Conservation (phyloP, 306 rosid species). For the Purshia tridentata region DNA sequence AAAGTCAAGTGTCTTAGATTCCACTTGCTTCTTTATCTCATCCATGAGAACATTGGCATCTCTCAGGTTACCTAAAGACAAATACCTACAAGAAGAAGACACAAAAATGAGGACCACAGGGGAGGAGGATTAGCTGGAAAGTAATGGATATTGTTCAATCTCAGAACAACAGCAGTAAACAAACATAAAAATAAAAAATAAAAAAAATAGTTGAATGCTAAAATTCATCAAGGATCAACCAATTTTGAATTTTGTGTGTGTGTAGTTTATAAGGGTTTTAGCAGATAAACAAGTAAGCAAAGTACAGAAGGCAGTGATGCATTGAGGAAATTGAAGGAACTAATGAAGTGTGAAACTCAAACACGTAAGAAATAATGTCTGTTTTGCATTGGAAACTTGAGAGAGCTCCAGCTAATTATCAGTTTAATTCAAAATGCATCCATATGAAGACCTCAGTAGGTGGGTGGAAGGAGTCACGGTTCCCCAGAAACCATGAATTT, state of each 20-base stretch:
- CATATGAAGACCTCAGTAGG: background rate
- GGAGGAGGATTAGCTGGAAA: background rate
- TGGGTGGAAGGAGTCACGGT: too few relatives aligned
- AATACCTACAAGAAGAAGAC: conserved; percentile 55
- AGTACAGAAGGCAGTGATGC: too few relatives aligned
- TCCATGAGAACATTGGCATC: conserved; percentile 82
- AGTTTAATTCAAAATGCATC: too few relatives aligned
- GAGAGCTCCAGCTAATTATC: too few relatives aligned
- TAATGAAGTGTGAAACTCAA: too few relatives aligned
- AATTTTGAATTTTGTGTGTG: background rate
- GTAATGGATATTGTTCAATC: background rate
- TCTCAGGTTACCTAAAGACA: conserved; percentile 75
- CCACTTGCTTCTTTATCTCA: conserved; percentile 67
- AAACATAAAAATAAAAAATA: background rate
- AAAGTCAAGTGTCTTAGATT: conserved; percentile 45
- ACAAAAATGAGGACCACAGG: background rate
- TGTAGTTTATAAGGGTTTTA: too few relatives aligned
- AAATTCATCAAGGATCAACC: background rate
- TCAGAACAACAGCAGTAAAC: background rate
- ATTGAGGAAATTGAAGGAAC: too few relatives aligned
- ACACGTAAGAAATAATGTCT: too few relatives aligned
- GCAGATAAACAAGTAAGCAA: too few relatives aligned
- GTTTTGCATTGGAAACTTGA: too few relatives aligned
- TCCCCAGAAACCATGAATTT: background rate
- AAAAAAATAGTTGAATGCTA: background rate